Evolutionary conservation across 352 stramenopile species (phyloP).

Genomic region (Elongisporangium anandrum): DNA sequence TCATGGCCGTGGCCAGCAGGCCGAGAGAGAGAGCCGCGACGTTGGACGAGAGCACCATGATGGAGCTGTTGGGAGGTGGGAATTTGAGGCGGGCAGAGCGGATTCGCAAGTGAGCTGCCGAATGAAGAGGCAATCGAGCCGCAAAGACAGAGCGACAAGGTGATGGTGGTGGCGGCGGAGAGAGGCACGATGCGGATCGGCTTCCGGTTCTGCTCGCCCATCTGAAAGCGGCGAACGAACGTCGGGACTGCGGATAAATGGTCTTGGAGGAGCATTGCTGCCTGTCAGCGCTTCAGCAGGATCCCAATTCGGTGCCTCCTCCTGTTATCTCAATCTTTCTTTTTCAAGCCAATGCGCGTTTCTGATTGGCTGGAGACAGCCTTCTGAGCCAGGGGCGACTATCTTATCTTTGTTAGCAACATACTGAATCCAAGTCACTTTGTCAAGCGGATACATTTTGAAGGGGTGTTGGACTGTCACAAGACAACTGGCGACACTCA

Average conservation of each 20-base stretch:
- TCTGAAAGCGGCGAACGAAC: not conserved
- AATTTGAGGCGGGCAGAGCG: no score
- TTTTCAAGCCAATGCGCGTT: not conserved
- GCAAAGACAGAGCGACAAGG: no score
- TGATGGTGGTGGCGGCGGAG: not conserved
- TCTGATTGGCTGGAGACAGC: not conserved
- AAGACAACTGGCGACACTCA: no score
- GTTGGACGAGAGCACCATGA: constrained; percentile 8
- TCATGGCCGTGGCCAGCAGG: constrained; percentile 5
- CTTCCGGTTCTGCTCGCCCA: not conserved
- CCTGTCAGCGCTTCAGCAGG: not conserved
- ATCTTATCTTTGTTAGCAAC: no score
- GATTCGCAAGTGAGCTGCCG: no score
- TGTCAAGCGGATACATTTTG: not conserved
- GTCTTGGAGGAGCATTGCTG: not conserved
- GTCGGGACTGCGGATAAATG: not conserved
- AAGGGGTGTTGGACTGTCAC: no score
- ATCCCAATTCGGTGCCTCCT: not conserved
- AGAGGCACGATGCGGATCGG: not conserved
- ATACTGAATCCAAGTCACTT: not conserved
- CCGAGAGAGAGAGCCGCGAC: constrained; percentile 7
- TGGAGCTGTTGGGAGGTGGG: no score
- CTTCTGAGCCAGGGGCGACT: no score
- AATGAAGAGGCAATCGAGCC: no score
- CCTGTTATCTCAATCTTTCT: not conserved